These are phyloP conservation scores for Penicillium flavigenum DNA, from an alignment of 495 filamentous ascomycete genomes.

Conservation along the genomic window DNA sequence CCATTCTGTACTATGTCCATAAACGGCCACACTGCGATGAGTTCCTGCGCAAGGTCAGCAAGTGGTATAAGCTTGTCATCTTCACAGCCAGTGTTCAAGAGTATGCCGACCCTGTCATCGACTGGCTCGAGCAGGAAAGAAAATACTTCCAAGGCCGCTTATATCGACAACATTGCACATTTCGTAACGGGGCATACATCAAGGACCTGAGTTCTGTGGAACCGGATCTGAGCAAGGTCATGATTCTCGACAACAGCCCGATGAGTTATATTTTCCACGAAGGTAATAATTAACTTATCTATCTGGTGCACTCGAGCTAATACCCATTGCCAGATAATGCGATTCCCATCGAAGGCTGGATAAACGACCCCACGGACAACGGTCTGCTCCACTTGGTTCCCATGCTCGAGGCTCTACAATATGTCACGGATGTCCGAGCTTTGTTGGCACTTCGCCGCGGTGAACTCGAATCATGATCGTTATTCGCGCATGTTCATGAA, in stretches of 20 bases:
- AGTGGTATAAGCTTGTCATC: slow-evolving; percentile 97
- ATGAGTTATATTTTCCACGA: slow-evolving; percentile 99
- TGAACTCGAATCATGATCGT: slow-evolving; percentile 55
- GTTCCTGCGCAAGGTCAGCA: slow-evolving; percentile 88
- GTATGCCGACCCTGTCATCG: slow-evolving; percentile 97
- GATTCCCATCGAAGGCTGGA: slow-evolving; percentile 42
- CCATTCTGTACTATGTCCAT: slow-evolving; percentile 98
- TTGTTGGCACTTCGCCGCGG: slow-evolving; percentile 84
- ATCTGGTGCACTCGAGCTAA: slow-evolving; percentile 19
- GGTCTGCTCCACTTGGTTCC: slow-evolving; percentile 89
- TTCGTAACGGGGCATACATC: slow-evolving; percentile 92
- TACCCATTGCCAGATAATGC: slow-evolving; percentile 27
- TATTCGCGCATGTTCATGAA: slow-evolving; percentile 17
- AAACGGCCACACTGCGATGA: slow-evolving; percentile 97
- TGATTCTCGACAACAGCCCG: slow-evolving; percentile 98
- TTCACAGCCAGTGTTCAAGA: slow-evolving; percentile 98
- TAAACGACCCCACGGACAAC: slow-evolving; percentile 63
- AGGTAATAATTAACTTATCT: slow-evolving; percentile 52
- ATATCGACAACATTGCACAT: slow-evolving; percentile 95
- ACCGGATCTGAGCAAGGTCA: slow-evolving; percentile 92
- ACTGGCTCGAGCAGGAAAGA: slow-evolving; percentile 95
- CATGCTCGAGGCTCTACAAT: slow-evolving; percentile 91
- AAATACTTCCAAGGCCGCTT: slow-evolving; percentile 92
- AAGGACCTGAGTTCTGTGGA: slow-evolving; percentile 96
- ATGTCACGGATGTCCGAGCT: slow-evolving; percentile 91